Percentiles rank a stretch among this genome's conserved stretches.
These are phyloP conservation scores for Amphichorda felina DNA, from an alignment of 2,329 filamentous ascomycete species.

Conservation along the genomic window DNA sequence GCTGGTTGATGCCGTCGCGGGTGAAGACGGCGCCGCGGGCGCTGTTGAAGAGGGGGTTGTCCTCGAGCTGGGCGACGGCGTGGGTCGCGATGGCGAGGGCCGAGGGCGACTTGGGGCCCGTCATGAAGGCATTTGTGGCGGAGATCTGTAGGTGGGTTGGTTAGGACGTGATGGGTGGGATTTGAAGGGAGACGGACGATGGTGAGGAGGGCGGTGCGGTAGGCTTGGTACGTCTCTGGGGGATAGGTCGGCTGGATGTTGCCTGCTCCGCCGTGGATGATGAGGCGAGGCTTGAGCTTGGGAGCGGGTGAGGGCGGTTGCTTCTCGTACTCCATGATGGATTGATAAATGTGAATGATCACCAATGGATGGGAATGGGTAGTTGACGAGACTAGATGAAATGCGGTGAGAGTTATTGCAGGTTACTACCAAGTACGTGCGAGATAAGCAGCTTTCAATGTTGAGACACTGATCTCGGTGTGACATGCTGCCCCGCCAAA, in stretches of 20 bases:
- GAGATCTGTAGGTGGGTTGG: constrained; percentile 26
- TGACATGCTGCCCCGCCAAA: too few relatives aligned
- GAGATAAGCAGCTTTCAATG: too few relatives aligned
- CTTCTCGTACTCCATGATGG: not conserved
- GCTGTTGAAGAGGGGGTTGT: constrained; percentile 75
- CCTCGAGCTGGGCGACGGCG: constrained; percentile 65
- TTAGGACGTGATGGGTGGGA: too few relatives aligned
- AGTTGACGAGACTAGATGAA: too few relatives aligned
- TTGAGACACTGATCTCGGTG: too few relatives aligned
- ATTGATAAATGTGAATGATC: too few relatives aligned
- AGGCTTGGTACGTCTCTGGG: constrained; percentile 42
- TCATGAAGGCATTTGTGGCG: constrained; percentile 35
- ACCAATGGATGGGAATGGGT: too few relatives aligned
- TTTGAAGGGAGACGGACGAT: constrained; percentile 43
- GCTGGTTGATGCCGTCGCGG: constrained; percentile 67
- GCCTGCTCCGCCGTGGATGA: constrained; percentile 64
- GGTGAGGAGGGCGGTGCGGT: constrained; percentile 46
- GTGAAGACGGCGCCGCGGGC: constrained; percentile 82
- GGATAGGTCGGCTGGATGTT: constrained; percentile 52
- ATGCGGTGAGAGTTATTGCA: too few relatives aligned
- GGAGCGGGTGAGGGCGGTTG: too few relatives aligned
- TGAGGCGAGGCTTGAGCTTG: constrained; percentile 40
- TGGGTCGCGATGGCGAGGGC: constrained; percentile 65
- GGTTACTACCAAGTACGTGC: too few relatives aligned
- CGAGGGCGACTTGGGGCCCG: constrained; percentile 26